Evolutionary conservation across 176 grass and related monocot species (phyloP).

Genomic region (Eragrostis curvula): DNA sequence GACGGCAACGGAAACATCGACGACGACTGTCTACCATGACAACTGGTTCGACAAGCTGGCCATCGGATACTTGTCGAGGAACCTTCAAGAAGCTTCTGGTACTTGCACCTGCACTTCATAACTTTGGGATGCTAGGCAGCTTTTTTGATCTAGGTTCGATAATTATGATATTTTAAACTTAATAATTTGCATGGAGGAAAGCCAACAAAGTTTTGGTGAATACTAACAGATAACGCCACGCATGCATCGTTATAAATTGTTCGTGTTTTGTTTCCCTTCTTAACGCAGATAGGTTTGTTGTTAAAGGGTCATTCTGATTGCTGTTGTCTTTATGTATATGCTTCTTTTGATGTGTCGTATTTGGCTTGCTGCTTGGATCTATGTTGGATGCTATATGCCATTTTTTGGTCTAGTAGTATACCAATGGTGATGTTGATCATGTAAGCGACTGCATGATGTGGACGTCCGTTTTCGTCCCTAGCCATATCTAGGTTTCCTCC

Average conservation of each 20-base stretch:
- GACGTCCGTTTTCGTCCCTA: not conserved
- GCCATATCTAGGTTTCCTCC: not conserved
- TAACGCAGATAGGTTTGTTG: not conserved
- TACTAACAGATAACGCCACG: no score
- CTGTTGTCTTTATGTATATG: not conserved
- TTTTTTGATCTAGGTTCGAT: no score
- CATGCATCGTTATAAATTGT: no score
- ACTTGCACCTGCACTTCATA: not conserved
- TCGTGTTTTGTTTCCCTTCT: no score
- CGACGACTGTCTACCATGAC: conserved; percentile 58
- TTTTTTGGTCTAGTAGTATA: not conserved
- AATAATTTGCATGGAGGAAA: not conserved
- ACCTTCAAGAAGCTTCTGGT: conserved; percentile 78
- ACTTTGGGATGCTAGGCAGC: not conserved
- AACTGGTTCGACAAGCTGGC: conserved; percentile 87
- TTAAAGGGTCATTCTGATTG: not conserved
- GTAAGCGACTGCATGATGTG: conserved; percentile 1
- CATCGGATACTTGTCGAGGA: conserved; percentile 70
- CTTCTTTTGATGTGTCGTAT: not conserved
- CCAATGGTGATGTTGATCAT: not conserved
- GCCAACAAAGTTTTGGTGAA: not conserved
- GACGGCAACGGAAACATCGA: not conserved
- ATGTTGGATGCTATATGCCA: not conserved
- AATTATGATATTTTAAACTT: not conserved
- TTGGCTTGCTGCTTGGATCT: not conserved